Evolutionary conservation across 2,329 filamentous ascomycete species (phyloP).

Genomic region (Neofusicoccum umdonicola): DNA sequence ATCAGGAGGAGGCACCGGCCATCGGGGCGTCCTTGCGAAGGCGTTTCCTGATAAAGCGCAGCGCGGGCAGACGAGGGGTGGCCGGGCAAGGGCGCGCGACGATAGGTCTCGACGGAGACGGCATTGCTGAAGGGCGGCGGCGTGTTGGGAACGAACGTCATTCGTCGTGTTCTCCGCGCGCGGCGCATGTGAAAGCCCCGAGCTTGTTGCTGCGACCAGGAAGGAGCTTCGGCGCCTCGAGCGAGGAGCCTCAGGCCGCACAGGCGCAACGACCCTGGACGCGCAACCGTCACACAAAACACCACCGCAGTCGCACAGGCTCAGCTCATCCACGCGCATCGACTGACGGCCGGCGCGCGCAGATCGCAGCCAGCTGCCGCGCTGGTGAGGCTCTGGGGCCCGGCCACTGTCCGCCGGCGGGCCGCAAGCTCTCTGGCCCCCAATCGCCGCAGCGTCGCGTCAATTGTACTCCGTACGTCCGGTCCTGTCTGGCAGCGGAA

Average conservation of each 20-base stretch:
- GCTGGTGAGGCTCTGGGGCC: too few species aligned
- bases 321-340: too few species aligned
- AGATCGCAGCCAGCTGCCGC: too few species aligned
- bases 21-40: constrained; percentile 8
- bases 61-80: background rate
- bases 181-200: background rate
- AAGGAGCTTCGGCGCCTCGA: background rate
- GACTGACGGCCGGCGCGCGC: too few species aligned
- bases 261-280: background rate
- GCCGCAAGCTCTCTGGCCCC: background rate
- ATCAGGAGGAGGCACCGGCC: constrained; percentile 13
- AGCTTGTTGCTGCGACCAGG: background rate
- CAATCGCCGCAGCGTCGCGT: background rate
- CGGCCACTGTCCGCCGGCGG: too few species aligned
- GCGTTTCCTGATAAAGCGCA: background rate
- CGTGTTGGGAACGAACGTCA: constrained; percentile 10
- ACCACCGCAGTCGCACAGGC: too few species aligned
- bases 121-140: constrained; percentile 4
- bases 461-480: too few species aligned
- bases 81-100: background rate
- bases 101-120: background rate
- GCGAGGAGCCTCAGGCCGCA: too few species aligned
- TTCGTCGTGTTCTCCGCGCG: background rate
- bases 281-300: too few species aligned
- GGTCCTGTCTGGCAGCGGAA: too few species aligned